Base-by-base conservation (phyloP, 345 rosid genomes). In the Melaleuca quinquenervia region DNA sequence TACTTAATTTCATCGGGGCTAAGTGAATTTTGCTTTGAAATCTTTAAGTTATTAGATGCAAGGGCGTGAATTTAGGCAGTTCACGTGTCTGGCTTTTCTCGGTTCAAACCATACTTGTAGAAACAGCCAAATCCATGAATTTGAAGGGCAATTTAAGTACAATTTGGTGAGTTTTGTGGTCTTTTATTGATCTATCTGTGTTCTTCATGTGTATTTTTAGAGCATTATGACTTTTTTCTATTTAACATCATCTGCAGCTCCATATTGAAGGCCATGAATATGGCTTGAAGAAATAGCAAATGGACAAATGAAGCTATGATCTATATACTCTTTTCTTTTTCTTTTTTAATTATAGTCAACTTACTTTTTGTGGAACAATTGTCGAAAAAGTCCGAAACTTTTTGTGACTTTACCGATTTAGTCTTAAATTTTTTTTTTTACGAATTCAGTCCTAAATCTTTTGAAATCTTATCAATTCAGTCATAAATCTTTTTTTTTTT, bases 161-260 rank as follows among this genome's bases (percentile, higher is more conserved):
- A 3, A 56, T 5, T 11, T 11, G 0, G 62, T 6, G 0, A 0
- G 14, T 56, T 56, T 56, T 56, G 27, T 26, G 11, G 14, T 0
- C 7, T 11, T 3, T 26, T 27, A 26, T 0, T 5, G 62, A 56
- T 13, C 10, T 11, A 24, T 5, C 24, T 24, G 62, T 55, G 62
- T 6, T 24, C n/a, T 3, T 5, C 6, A 27, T 55, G 62, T 5
- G 60, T 24, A 9, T n/a, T 24, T 2, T n/a, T 4, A 22, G n/a
- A 55, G 22, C 13, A 55, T 0, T 24, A 6, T n/a, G 3, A 27
- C 60, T 55, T 55, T 22, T 55, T 24, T 55, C 12, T 55, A 27
- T 0, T 10, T 0, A 55, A 55, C n/a, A n/a, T n/a, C n/a, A n/a
- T n/a, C n/a, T n/a, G n/a, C n/a, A n/a, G n/a, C n/a, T n/a, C n/a